A percentile compares a stretch with the other conserved stretches of the same genome.
phyloP scores from a whole-genome alignment of 176 grass and related monocot species.

The Neostapfia colusana region DNA sequence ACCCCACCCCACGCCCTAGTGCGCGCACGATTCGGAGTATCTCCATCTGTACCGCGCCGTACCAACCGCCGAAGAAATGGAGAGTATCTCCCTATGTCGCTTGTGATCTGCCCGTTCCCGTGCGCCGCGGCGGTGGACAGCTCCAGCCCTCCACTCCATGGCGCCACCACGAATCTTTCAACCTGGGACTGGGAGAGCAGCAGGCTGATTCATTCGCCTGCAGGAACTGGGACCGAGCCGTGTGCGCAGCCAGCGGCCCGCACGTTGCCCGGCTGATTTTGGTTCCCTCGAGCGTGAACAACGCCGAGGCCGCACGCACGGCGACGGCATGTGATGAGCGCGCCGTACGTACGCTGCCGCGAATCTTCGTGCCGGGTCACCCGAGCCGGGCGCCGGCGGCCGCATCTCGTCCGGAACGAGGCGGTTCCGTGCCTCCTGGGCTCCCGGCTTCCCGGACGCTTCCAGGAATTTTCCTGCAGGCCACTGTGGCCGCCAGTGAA shows the following conservation, averaged over 20 bases:
- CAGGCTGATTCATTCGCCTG: not conserved
- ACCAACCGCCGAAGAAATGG: not conserved
- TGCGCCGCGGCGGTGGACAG: not conserved
- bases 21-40: conserved; percentile 7
- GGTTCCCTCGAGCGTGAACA: not conserved
- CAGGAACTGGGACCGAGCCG: not conserved
- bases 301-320: not conserved
- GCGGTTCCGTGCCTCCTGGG: not conserved
- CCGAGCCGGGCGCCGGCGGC: not conserved
- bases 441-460: not conserved
- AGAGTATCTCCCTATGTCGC: too few species aligned
- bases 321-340: not conserved
- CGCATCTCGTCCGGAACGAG: not conserved
- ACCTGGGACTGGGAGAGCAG: too few species aligned
- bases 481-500: not conserved
- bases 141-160: too few species aligned
- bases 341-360: not conserved
- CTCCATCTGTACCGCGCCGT: conserved; percentile 27
- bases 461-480: conserved; percentile 17
- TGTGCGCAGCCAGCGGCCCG: not conserved
- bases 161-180: not conserved
- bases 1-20: not conserved
- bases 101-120: not conserved
- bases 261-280: not conserved
- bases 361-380: not conserved